Evolutionary conservation across 2,329 filamentous ascomycete species (phyloP).

Genomic region (Nothophoma quercina): DNA sequence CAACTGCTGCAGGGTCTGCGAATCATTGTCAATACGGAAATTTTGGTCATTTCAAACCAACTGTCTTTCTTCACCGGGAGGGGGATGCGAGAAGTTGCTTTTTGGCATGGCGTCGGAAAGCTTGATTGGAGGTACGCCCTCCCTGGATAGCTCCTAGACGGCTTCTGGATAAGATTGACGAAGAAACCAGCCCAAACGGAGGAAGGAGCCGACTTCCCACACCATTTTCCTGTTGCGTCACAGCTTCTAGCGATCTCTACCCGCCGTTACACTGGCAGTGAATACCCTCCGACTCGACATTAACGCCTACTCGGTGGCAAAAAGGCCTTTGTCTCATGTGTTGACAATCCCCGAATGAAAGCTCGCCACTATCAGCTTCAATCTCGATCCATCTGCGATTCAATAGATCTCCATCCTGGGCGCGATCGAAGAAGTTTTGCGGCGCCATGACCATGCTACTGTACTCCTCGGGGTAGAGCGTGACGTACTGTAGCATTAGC

Average conservation of each 20-base stretch:
- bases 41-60: not conserved
- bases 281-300: too few relatives aligned
- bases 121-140: not conserved
- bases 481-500: slow-evolving; percentile 13
- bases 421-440: slow-evolving; percentile 34
- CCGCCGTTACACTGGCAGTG: too few relatives aligned
- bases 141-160: not conserved
- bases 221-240: not conserved
- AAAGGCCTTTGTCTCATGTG: not conserved
- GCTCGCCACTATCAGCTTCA: slow-evolving; percentile 16
- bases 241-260: not conserved
- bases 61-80: not conserved
- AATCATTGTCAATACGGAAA: not conserved
- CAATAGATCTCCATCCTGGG: slow-evolving; percentile 29
- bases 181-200: not conserved
- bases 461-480: slow-evolving; percentile 31
- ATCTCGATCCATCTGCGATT: slow-evolving; percentile 31
- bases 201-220: not conserved
- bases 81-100: not conserved
- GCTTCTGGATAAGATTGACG: not conserved
- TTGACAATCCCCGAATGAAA: slow-evolving; percentile 22
- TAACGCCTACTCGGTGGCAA: not conserved
- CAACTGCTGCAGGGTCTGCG: not conserved
- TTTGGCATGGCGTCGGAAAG: not conserved
- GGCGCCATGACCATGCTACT: slow-evolving; percentile 28